Evolutionary conservation across 306 rosid genomes (phyloP).

Genomic region (Echinosophora koreensis): DNA sequence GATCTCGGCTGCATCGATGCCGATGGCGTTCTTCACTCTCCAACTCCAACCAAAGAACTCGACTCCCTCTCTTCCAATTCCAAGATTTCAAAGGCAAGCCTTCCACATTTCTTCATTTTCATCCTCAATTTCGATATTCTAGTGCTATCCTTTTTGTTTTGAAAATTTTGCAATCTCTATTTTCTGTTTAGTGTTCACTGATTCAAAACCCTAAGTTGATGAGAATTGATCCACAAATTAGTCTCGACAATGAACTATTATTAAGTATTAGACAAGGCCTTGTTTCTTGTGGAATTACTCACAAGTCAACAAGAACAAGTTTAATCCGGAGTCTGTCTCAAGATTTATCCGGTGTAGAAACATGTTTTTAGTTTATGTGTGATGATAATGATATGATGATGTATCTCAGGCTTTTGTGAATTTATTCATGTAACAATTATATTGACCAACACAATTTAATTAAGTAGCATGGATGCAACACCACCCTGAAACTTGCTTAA

Average conservation of each 20-base stretch:
- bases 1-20: conserved; percentile 60
- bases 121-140: conserved; percentile 26
- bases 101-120: background rate
- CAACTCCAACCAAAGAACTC: conserved; percentile 46
- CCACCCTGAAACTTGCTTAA: background rate
- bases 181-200: conserved; percentile 26
- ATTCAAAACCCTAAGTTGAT: conserved; percentile 30
- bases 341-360: background rate
- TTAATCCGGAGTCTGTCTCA: too few relatives aligned
- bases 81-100: conserved; percentile 68
- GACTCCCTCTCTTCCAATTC: conserved; percentile 56
- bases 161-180: background rate
- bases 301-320: background rate
- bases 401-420: background rate
- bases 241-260: background rate
- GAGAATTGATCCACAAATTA: conserved; percentile 2
- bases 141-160: background rate
- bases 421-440: background rate
- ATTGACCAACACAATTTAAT: background rate
- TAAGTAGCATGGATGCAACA: background rate
- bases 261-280: background rate
- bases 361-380: background rate
- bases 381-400: background rate
- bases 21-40: conserved; percentile 41
- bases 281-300: background rate